These are phyloP conservation scores for Fusarium duplospermum DNA, from an alignment of 2,329 filamentous ascomycete genomes.

Conservation along the genomic window DNA sequence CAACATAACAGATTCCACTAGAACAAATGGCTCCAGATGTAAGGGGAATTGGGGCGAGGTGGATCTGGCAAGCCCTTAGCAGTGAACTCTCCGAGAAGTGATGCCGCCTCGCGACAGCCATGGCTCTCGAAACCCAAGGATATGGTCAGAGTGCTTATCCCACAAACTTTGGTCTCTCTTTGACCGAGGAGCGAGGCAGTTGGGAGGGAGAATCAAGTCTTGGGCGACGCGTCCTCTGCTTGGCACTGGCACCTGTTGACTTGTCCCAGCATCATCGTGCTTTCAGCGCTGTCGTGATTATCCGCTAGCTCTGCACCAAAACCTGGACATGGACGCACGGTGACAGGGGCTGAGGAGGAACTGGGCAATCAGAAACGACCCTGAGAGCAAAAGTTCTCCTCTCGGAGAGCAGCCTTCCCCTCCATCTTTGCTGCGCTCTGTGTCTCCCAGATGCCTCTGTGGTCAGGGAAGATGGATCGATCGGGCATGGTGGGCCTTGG, in stretches of 20 bases:
- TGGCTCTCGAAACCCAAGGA: constrained; percentile 6
- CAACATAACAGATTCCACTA: constrained; percentile 12
- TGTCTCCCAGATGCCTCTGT: constrained; percentile 10
- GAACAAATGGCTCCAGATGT: constrained; percentile 7
- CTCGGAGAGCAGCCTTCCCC: not conserved
- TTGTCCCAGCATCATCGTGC: constrained; percentile 4
- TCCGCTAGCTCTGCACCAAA: not conserved
- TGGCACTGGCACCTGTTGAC: constrained; percentile 6
- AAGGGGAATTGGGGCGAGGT: constrained; percentile 17
- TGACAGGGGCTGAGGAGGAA: constrained; percentile 19
- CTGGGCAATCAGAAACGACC: not conserved
- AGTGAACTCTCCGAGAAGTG: constrained; percentile 21
- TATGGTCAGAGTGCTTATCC: not conserved
- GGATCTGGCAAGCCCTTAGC: constrained; percentile 18
- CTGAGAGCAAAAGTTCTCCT: constrained; percentile 5
- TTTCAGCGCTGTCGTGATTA: not conserved
- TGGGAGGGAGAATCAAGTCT: constrained; percentile 11
- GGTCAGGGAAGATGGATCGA: constrained; percentile 18
- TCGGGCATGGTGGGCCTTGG: constrained; percentile 17
- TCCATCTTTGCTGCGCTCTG: constrained; percentile 15
- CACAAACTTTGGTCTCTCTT: not conserved
- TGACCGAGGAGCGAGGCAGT: not conserved
- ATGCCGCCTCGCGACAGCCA: constrained; percentile 5
- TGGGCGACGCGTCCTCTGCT: constrained; percentile 13
- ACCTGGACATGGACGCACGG: constrained; percentile 12